phyloP scores from a whole-genome alignment of 345 rosid genomes.

The Excoecaria agallocha region DNA sequence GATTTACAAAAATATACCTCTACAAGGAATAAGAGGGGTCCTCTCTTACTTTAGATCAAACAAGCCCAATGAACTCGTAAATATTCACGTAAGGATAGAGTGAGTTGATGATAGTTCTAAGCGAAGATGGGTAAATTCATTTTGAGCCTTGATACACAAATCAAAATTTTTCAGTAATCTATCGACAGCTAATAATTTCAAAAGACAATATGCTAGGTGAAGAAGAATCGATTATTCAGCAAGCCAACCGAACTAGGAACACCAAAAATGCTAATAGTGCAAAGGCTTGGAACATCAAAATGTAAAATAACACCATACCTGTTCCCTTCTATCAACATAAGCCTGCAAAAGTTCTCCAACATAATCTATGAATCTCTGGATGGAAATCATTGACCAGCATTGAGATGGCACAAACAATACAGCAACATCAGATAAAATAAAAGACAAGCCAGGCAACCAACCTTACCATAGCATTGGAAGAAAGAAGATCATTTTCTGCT shows the following conservation, averaged over 20 bases:
- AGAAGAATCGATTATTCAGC: too few species aligned
- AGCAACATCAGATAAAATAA: slow-evolving; percentile 7
- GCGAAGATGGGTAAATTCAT: background rate
- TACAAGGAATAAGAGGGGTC: background rate
- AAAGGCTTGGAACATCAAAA: background rate
- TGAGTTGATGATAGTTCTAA: background rate
- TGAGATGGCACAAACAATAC: background rate
- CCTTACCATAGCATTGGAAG: slow-evolving; percentile 82
- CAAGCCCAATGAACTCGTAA: background rate
- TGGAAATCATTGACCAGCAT: slow-evolving; percentile 27
- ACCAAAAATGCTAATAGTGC: background rate
- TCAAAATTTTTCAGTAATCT: background rate
- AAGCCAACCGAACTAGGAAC: too few species aligned
- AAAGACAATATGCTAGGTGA: background rate
- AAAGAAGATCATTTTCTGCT: slow-evolving; percentile 86
- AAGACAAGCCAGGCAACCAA: slow-evolving; percentile 27
- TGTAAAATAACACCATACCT: slow-evolving; percentile 47
- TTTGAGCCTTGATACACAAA: background rate
- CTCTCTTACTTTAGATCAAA: background rate
- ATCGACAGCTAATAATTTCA: background rate
- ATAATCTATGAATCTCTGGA: slow-evolving; percentile 84
- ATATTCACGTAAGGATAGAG: background rate
- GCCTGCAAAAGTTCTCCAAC: slow-evolving; percentile 88
- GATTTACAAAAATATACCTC: background rate
- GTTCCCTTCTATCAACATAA: slow-evolving; percentile 88